Base-by-base conservation (phyloP, 2,329 filamentous ascomycete genomes). In the Helicocarpus griseus region DNA sequence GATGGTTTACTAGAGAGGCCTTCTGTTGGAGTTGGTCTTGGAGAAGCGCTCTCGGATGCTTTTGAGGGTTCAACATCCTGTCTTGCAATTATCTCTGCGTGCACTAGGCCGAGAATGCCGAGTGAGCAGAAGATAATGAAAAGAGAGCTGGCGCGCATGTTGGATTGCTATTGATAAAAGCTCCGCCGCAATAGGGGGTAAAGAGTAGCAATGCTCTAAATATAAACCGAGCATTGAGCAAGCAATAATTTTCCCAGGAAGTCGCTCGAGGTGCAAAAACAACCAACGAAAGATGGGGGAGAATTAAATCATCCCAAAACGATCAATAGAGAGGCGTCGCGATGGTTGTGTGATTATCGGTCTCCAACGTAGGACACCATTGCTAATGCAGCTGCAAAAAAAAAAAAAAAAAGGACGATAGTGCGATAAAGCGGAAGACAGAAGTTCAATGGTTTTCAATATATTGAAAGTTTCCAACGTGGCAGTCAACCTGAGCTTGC, bases 301-400 rank as follows among this genome's bases (percentile, higher is more conserved):
- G 36, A 47, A 36, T 36, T 47, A 47, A 47, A 26, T 47, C 45
- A 47, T 47, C 13, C 31, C 13, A 19, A 24, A 24, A 36, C 36
- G 29, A 29, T 6, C 6, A 22, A 11, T 17, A 38, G 45, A 22
- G 24, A 26, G 45, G n/a, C 36, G 36, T 21, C n/a, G 45, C 21
- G 13, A 24, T 4, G 21, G 36, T 35, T 26, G 13, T 19, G 36
- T 35, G 21, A 4, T 36, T 47, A 38, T 36, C 36, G 13, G 35
- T 31, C 31, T 26, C 24, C 5, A 26, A 22, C 7, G 31, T 38
- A n/a, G 19, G 45, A 17, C 31, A 36, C 19, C 21, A 47, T 47
- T 36, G 31, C 45, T 17, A 47, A 47, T 22, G 11, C 13, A 33
- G 4, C 45, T 5, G 21, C 19, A 8, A 21, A 8, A 8, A 8